phyloP scores from a whole-genome alignment of 2,329 filamentous ascomycete species.

The Calonectria crousiana region DNA sequence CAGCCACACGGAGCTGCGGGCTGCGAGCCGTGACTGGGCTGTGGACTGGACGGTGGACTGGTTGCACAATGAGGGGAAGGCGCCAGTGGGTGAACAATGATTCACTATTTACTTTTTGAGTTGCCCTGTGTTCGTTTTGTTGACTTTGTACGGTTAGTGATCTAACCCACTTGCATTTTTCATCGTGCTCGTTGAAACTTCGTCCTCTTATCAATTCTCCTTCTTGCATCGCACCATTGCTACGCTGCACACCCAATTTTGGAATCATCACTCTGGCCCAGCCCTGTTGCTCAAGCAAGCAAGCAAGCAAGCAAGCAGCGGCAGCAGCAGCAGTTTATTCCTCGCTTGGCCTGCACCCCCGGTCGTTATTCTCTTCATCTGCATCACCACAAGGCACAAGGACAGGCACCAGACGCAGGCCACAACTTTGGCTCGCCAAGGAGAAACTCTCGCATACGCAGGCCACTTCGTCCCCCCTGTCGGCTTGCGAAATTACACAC shows the following conservation, averaged over 20 bases:
- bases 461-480: constrained; percentile 31
- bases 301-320: too few relatives aligned
- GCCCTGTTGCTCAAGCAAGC: neutral
- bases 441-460: constrained; percentile 8
- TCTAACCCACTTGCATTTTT: neutral
- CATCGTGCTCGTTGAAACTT: neutral
- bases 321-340: neutral
- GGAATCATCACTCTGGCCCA: neutral
- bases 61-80: constrained; percentile 18
- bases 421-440: constrained; percentile 11
- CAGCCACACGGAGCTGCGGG: neutral
- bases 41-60: neutral
- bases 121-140: constrained; percentile 11
- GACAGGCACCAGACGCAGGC: neutral
- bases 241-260: constrained; percentile 10
- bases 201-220: neutral
- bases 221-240: constrained; percentile 12
- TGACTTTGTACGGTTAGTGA: neutral
- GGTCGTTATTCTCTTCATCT: neutral
- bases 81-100: constrained; percentile 3
- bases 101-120: constrained; percentile 12
- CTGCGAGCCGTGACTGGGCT: neutral
- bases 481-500: constrained; percentile 43
- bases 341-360: neutral
- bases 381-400: neutral